Conservation (phyloP, 306 rosid species). For the Rosa rugosa region DNA sequence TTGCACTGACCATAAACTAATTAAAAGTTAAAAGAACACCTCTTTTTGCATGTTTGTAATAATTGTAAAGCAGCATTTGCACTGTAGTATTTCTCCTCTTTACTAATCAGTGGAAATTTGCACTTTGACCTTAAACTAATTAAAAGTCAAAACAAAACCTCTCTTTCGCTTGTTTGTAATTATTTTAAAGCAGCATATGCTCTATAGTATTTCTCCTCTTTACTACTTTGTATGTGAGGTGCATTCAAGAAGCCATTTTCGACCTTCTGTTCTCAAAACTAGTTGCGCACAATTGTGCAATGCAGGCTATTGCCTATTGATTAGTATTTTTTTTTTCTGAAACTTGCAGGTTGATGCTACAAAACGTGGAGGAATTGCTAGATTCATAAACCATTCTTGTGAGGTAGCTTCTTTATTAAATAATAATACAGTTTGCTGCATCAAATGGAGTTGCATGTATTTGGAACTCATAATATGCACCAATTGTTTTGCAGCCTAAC, state of each 20-base stretch:
- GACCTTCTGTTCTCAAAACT: not conserved
- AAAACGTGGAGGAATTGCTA: slow-evolving; percentile 93
- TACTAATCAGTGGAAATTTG: not conserved
- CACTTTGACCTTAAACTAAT: not conserved
- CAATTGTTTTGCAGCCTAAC: slow-evolving; percentile 73
- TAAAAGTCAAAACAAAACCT: not conserved
- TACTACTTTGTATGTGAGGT: not conserved
- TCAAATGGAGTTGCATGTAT: not conserved
- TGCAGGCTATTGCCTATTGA: slow-evolving; percentile 2
- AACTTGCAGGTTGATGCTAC: slow-evolving; percentile 93
- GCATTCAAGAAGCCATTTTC: not conserved
- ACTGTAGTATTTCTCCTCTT: not conserved
- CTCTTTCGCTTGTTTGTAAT: not conserved
- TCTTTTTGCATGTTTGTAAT: not conserved
- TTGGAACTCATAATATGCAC: slow-evolving; percentile 13
- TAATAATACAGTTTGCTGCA: not conserved
- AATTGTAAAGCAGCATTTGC: not conserved
- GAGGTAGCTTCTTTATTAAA: slow-evolving; percentile 58
- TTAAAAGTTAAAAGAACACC: not conserved
- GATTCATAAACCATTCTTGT: slow-evolving; percentile 95
- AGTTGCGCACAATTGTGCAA: not conserved
- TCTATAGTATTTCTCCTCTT: not conserved
- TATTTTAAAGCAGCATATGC: not conserved
- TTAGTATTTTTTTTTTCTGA: slow-evolving; percentile 23
- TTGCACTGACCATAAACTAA: not conserved